Percentiles rank a stretch among this genome's conserved stretches.
These are phyloP conservation scores for Didymella lethalis DNA, from an alignment of 2,329 filamentous ascomycete species.

Conservation along the genomic window DNA sequence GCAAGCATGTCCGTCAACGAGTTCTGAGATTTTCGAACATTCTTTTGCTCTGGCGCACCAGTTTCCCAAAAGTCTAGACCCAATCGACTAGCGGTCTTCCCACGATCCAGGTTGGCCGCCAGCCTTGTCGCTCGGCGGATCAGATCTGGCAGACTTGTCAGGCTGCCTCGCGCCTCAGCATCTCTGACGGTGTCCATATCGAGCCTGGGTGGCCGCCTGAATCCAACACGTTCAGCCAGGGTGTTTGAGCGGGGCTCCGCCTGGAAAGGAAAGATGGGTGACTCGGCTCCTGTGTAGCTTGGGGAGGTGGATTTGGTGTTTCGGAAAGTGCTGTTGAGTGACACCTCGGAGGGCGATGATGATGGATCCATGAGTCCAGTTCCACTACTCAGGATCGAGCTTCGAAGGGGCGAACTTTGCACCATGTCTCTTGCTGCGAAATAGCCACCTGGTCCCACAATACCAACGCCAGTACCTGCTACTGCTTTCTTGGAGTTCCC, in stretches of 20 bases:
- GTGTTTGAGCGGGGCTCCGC: constrained; percentile 40
- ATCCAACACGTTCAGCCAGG: constrained; percentile 54
- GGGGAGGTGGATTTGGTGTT: constrained; percentile 28
- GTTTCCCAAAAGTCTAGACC: constrained; percentile 60
- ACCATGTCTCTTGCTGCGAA: constrained; percentile 21
- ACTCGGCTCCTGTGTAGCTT: constrained; percentile 33
- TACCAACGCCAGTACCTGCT: constrained; percentile 26
- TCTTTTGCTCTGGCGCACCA: constrained; percentile 44
- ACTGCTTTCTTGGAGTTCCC: constrained; percentile 28
- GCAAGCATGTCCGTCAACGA: constrained; percentile 71
- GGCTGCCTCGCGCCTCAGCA: constrained; percentile 83
- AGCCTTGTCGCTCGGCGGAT: constrained; percentile 87
- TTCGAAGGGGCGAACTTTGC: constrained; percentile 36
- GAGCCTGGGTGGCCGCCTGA: constrained; percentile 70
- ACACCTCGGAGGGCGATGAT: constrained; percentile 44
- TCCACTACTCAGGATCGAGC: constrained; percentile 40
- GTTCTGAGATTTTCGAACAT: constrained; percentile 52
- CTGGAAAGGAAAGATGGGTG: constrained; percentile 44
- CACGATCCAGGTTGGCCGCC: constrained; percentile 86
- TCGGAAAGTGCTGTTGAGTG: constrained; percentile 40
- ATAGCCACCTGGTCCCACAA: constrained; percentile 23
- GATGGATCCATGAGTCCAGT: constrained; percentile 47
- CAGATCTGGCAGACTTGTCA: constrained; percentile 90
- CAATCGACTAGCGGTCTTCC: constrained; percentile 69
- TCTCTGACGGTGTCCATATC: constrained; percentile 83